Evolutionary conservation across 2,329 filamentous ascomycete species (phyloP).

Genomic region (Zymoseptoria ardabiliae): DNA sequence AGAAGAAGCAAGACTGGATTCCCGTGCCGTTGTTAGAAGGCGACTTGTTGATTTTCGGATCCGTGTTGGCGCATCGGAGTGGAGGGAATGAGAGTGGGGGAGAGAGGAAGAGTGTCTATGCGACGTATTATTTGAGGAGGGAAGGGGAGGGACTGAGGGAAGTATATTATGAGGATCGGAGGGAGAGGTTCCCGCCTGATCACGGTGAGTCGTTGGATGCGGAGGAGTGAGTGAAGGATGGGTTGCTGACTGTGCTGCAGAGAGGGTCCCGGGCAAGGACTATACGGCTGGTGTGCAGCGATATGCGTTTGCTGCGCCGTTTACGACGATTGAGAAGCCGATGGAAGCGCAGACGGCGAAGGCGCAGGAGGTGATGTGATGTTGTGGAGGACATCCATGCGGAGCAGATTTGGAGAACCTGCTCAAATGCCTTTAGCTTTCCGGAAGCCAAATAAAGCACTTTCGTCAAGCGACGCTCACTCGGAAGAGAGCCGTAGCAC

Average conservation of each 20-base stretch:
- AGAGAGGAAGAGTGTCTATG: slow-evolving; percentile 36
- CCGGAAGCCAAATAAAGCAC: too few relatives aligned
- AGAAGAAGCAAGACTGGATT: slow-evolving; percentile 29
- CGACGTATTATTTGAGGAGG: slow-evolving; percentile 35
- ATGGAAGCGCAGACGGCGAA: background rate
- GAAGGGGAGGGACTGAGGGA: slow-evolving; percentile 37
- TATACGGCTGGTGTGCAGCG: slow-evolving; percentile 20
- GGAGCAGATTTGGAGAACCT: background rate
- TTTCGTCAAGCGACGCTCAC: too few relatives aligned
- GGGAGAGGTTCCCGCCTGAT: slow-evolving; percentile 36
- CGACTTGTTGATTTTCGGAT: slow-evolving; percentile 35
- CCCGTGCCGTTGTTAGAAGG: slow-evolving; percentile 31
- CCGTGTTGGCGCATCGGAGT: slow-evolving; percentile 35
- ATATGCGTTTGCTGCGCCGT: slow-evolving; percentile 23
- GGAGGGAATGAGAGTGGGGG: slow-evolving; percentile 30
- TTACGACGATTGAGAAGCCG: slow-evolving; percentile 17
- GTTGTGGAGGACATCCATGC: background rate
- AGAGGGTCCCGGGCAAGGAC: slow-evolving; percentile 18
- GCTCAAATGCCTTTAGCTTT: too few relatives aligned
- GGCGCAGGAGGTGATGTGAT: background rate
- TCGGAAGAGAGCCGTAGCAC: too few relatives aligned
- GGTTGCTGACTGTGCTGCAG: slow-evolving; percentile 8
- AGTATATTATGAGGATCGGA: slow-evolving; percentile 36
- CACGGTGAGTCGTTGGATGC: slow-evolving; percentile 22
- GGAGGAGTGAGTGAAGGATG: background rate